Evolutionary conservation across 371 early-diverging fungal species (phyloP), one percentile per base, ranked within the genome.

Genomic region (Catenaria anguillulae): DNA sequence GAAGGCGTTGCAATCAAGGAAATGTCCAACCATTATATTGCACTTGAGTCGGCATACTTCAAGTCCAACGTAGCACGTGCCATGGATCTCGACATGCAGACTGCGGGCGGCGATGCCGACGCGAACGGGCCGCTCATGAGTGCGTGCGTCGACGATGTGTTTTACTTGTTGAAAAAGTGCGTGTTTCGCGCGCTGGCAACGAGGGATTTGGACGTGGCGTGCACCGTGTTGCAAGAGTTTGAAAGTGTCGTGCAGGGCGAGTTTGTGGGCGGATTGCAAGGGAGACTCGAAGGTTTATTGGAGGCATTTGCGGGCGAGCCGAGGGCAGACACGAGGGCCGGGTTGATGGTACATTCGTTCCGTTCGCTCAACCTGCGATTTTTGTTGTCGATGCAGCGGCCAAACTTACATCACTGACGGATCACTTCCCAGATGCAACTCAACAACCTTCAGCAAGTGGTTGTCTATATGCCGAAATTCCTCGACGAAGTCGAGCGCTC

Each of bases 111-210:
- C 50, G 65, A 66, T 26, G 64, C 75, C 31, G 78, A 75, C 60
- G 52, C 65, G 31, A 17, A 5, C 40, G 29, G 29, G 12, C 52
- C 52, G 31, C 24, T 50, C 29, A 26, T 79, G 8, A 91, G 93
- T 0, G 88, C 85, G 4, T 86, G 88, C 62, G 92, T 93, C 21
- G 95, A 89, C 56, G 97, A 96, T 64, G 81, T 91, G 5, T 92
- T 94, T 66, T 96, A 85, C 65, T 83, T 96, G 33, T 71, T 89
- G 45, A 87, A 88, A 63, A 86, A 82, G n/a, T 79, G 81, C 12
- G 68, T 87, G 31, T 75, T 75, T 21, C 80, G 93, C 34, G 78
- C 83, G 1, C 73, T 95, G 0, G 72, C 84, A 0, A 87, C 90
- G 0, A 76, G 80, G 58, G 85, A 88, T 58, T 73, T 84, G 17